Base-by-base conservation (phyloP, 1,284 basidiomycete genomes). In the Boletus holoroseus region DNA sequence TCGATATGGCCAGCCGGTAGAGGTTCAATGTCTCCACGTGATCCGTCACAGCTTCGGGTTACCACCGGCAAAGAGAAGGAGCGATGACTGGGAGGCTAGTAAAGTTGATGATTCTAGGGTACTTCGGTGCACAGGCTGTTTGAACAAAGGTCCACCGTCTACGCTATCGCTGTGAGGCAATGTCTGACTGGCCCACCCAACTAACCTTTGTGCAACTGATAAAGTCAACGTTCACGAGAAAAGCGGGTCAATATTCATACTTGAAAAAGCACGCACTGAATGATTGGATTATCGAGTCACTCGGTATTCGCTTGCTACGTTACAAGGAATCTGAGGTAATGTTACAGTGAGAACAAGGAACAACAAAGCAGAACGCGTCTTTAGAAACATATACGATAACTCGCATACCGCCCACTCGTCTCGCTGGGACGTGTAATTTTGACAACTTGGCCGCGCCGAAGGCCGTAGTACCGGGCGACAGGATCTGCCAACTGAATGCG, bases 361-460 rank as follows among this genome's bases (percentile, higher is more conserved):
- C 44, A 35, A 54, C 39, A 58, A 27, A 22, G 58, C 32, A 47
- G 11, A 42, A 41, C 22, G 16, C 22, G 46, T 45, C 47, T 15
- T 55, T 53, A 88, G 70, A 88, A 91, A 71, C 87, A 92, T 67
- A 93, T 91, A 53, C 91, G 85, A 75, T 92, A 95, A 62, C 88
- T 92, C 53, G 90, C 90, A 67, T 94, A 98, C 62, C 96, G 82
- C 56, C 95, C 96, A 58, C 89, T 90, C 15, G 96, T 99, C 76
- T 99, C 96, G 69, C 91, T 94, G 22, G 94, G 90, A 64, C 96
- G 78, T 54, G 91, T 99, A 62, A 99, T 99, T 76, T 97, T 97
- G 68, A 99, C 96, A 34, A 99, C 96, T 70, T 97, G 92, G 20
- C 95, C 94, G 55, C 96, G 80, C 64, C 85, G 81, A 54, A 99